Percentiles rank a stretch among this genome's conserved stretches.
These are phyloP conservation scores for Arthroderma sp. DNA, from an alignment of 2,329 filamentous ascomycete genomes.

Conservation along the genomic window DNA sequence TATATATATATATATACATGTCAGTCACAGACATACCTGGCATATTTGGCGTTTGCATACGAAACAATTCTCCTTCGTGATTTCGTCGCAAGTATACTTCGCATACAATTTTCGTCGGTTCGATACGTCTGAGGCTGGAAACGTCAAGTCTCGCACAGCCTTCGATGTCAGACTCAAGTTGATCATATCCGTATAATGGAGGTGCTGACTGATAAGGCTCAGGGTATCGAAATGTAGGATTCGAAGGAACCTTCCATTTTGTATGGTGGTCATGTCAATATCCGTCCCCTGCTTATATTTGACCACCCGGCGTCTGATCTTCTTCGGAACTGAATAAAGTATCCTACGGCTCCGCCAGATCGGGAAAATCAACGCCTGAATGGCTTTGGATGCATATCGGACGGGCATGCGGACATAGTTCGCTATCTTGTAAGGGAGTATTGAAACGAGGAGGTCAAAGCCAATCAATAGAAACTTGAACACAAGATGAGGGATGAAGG, in stretches of 20 bases:
- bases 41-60: neutral
- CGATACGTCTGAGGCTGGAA: neutral
- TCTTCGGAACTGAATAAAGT: no score
- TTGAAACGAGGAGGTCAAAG: no score
- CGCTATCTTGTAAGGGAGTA: neutral
- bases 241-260: neutral
- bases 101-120: neutral
- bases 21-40: neutral
- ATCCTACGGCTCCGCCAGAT: neutral
- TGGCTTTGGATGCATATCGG: neutral
- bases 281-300: no score
- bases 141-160: neutral
- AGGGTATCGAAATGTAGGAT: constrained; percentile 2
- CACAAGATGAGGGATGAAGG: no score
- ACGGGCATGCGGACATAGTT: neutral
- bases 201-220: neutral
- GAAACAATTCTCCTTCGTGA: neutral
- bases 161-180: constrained; percentile 4
- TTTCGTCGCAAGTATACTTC: constrained; percentile 1
- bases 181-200: constrained; percentile 4
- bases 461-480: no score
- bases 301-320: no score
- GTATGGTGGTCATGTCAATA: neutral
- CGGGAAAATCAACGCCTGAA: neutral
- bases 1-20: no score